These are phyloP conservation scores for Beverwykella pulmonaria DNA, from an alignment of 495 filamentous ascomycete species.

Conservation along the genomic window DNA sequence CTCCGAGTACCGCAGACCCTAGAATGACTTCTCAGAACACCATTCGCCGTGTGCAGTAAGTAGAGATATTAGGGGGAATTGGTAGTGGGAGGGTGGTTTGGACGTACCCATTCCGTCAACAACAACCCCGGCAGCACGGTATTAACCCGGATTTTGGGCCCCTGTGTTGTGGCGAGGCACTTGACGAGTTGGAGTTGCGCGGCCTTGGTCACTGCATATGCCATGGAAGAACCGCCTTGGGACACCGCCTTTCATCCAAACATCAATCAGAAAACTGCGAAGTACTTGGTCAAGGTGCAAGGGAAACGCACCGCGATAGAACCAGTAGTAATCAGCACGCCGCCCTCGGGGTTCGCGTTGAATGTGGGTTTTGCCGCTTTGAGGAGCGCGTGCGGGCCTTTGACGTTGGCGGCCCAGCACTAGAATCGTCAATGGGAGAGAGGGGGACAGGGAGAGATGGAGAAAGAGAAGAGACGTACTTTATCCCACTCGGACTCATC, in stretches of 20 bases:
- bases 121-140: slow-evolving; percentile 68
- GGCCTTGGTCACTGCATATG: slow-evolving; percentile 69
- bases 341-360: slow-evolving; percentile 69
- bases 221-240: slow-evolving; percentile 60
- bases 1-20: slow-evolving; percentile 43
- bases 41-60: too few species aligned
- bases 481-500: slow-evolving; percentile 71
- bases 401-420: slow-evolving; percentile 72
- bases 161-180: slow-evolving; percentile 68
- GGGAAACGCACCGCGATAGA: slow-evolving; percentile 56
- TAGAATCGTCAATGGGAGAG: slow-evolving; percentile 4
- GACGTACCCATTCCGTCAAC: slow-evolving; percentile 70
- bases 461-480: slow-evolving; percentile 44
- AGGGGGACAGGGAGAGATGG: not conserved
- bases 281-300: not conserved
- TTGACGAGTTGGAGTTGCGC: slow-evolving; percentile 73
- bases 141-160: slow-evolving; percentile 67
- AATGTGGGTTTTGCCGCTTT: slow-evolving; percentile 66
- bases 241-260: slow-evolving; percentile 47
- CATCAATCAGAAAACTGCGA: not conserved
- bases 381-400: slow-evolving; percentile 64
- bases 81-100: not conserved
- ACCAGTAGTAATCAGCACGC: slow-evolving; percentile 68
- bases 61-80: not conserved
- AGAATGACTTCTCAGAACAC: too few species aligned